Base-by-base conservation (phyloP, 2,329 filamentous ascomycete species). In the Ophidiomyces ophidiicola region DNA sequence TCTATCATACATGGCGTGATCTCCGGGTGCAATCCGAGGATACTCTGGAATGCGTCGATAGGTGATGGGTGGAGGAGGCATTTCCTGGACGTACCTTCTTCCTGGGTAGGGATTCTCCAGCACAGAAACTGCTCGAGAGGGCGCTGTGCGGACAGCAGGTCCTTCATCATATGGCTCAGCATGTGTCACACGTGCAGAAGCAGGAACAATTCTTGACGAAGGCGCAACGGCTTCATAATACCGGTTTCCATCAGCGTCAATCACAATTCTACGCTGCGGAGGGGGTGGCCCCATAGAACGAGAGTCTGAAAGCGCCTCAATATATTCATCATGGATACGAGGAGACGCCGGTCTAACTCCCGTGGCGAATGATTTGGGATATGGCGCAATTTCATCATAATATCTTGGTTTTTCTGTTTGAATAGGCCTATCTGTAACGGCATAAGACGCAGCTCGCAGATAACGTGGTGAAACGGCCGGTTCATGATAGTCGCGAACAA, bases 241-340 rank as follows among this genome's bases (percentile, higher is more conserved):
- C 55, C 84, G 77, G 55, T 83, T 82, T 28, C 86, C 86, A 58
- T 78, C 83, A 45, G 82, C 76, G 60, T 94, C 87, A 39, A 92
- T 69, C 23, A 93, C 70, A 46, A 94, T 80, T 45, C 79, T 76
- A 40, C 78, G 67, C 32, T 72, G 64, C 12, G 72, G 69, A 5
- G 72, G 67, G 15, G 72, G 69, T 6, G 72, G 67, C 35, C 67
- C 67, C 62, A 72, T 68, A 38, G 57, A 51, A 26, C 64, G 66
- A 29, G 57, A 54, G 23, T 66, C 63, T 2, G 38, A 32, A 25
- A 58, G 59, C 5, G 41, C 19, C 36, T 63, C 60, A 29, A 60
- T 58, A 44, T 64, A 66, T n/a, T 57, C 45, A 33, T 63, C 61
- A 14, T 56, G 59, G 40, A 60, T 59, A 14, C 53, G 48, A 7